Evolutionary conservation across 2,329 filamentous ascomycete genomes (phyloP).

Genomic region (Ophiostoma tasmaniense): DNA sequence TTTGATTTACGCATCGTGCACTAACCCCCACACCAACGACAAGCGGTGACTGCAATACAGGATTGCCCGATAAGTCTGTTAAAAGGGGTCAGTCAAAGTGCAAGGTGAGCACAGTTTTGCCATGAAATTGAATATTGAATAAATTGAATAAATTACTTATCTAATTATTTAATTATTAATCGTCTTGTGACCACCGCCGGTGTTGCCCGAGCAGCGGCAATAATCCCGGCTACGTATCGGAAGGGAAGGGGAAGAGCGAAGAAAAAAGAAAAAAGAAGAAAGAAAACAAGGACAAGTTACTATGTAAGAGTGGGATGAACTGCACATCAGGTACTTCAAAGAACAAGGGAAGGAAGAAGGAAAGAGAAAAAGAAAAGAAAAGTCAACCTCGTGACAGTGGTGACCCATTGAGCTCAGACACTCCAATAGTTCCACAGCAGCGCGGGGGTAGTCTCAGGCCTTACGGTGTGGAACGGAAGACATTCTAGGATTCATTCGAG

Average conservation of each 20-base stretch:
- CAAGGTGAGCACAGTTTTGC: background rate
- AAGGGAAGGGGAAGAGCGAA: background rate
- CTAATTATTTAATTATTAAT: background rate
- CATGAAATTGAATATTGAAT: too few species aligned
- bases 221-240: background rate
- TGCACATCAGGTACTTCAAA: too few species aligned
- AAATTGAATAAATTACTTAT: too few species aligned
- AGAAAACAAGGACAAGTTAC: background rate
- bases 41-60: background rate
- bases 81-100: background rate
- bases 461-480: background rate
- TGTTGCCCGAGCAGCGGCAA: background rate
- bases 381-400: too few species aligned
- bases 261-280: too few species aligned
- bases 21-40: conserved; percentile 5
- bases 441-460: background rate
- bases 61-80: background rate
- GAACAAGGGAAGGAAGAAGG: too few species aligned
- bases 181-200: background rate
- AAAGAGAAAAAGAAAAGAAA: too few species aligned
- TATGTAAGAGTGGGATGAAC: background rate
- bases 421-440: background rate
- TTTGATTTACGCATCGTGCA: background rate
- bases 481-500: background rate
- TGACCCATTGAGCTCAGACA: background rate